These are phyloP conservation scores for Marsdenia floribunda DNA, from an alignment of 257 asterid species.

Conservation along the genomic window DNA sequence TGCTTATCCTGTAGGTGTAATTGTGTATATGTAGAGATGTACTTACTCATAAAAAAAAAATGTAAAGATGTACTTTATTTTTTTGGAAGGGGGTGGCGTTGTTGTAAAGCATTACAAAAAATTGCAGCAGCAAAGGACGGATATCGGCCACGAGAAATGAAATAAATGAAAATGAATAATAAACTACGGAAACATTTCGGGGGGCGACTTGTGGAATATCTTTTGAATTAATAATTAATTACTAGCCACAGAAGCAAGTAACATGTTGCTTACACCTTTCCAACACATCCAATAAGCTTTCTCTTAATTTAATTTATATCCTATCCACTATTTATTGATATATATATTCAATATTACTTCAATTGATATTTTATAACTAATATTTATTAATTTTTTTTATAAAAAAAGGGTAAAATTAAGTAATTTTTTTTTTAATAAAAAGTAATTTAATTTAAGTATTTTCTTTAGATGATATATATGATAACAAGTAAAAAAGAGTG, in stretches of 20 bases:
- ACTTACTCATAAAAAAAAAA: too few relatives aligned
- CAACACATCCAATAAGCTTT: slow-evolving; percentile 27
- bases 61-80: background rate
- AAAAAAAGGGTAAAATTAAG: too few relatives aligned
- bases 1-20: background rate
- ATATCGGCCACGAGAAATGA: background rate
- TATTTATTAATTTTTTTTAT: too few relatives aligned
- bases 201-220: slow-evolving; percentile 18
- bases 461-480: too few relatives aligned
- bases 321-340: too few relatives aligned
- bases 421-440: too few relatives aligned
- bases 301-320: slow-evolving; percentile 10
- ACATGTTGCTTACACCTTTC: slow-evolving; percentile 28
- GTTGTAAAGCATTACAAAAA: background rate
- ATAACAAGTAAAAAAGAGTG: too few relatives aligned
- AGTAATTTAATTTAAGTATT: too few relatives aligned
- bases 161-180: background rate
- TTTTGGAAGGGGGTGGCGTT: background rate
- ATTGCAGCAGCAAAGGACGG: slow-evolving; percentile 5
- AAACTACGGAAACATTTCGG: slow-evolving; percentile 1
- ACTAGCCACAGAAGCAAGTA: slow-evolving; percentile 29
- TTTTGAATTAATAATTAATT: slow-evolving; percentile 22
- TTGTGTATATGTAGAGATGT: background rate
- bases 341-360: too few relatives aligned
- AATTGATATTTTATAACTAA: too few relatives aligned